Evolutionary conservation across 139 green algal genomes (phyloP).

Genomic region (Volvox reticuliferus): DNA sequence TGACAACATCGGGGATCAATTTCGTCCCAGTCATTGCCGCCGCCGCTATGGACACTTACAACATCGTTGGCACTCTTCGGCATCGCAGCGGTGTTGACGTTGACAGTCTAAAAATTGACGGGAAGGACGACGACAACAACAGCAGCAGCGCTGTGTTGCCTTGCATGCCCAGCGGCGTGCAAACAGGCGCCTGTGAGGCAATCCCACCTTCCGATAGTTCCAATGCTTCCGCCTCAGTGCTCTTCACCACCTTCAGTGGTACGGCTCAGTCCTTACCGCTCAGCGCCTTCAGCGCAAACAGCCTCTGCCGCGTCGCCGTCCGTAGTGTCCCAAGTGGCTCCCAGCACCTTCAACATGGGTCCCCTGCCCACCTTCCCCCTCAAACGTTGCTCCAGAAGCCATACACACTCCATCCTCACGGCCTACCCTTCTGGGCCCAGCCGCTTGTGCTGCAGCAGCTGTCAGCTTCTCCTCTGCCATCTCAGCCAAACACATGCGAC

Average conservation of each 20-base stretch:
- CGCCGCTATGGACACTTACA: too few relatives aligned
- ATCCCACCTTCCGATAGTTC: neutral
- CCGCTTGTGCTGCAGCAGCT: too few relatives aligned
- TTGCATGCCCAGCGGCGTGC: neutral
- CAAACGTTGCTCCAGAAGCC: neutral
- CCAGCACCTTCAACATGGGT: neutral
- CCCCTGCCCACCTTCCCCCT: neutral
- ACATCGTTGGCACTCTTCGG: too few relatives aligned
- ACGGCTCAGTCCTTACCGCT: neutral
- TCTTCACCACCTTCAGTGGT: neutral
- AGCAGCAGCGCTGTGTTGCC: neutral
- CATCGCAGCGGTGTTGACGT: too few relatives aligned
- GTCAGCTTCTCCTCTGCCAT: too few relatives aligned
- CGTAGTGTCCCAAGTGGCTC: neutral
- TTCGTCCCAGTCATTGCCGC: too few relatives aligned
- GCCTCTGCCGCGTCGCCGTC: neutral
- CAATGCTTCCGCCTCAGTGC: neutral
- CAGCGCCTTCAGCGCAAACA: neutral
- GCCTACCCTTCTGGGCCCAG: too few relatives aligned
- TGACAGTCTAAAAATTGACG: too few relatives aligned
- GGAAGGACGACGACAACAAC: too few relatives aligned
- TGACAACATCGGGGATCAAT: too few relatives aligned
- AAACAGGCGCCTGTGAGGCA: neutral
- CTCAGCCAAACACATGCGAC: too few relatives aligned
- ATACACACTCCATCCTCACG: too few relatives aligned